Conservation (phyloP, 2,329 filamentous ascomycete genomes). For the Verticillium dahliae region DNA sequence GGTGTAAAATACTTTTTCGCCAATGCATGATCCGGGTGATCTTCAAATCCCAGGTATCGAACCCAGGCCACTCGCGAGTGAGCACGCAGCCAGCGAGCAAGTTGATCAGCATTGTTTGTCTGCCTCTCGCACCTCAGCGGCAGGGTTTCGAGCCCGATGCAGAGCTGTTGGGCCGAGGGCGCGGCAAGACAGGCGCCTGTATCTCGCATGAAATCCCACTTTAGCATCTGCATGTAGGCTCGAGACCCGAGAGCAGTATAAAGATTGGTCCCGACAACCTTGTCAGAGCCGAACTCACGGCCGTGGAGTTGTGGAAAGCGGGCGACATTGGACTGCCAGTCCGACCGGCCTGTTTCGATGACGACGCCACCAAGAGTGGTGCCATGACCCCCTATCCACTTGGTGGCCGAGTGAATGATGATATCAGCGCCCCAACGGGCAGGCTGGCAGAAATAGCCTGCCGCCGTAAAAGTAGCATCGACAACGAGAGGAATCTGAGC, state of each 20-base stretch:
- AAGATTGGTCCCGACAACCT: slow-evolving; percentile 92
- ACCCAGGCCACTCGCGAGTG: slow-evolving; percentile 88
- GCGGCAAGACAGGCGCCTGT: slow-evolving; percentile 78
- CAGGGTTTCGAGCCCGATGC: slow-evolving; percentile 85
- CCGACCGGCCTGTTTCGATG: slow-evolving; percentile 84
- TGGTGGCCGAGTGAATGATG: slow-evolving; percentile 88
- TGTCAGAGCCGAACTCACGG: slow-evolving; percentile 84
- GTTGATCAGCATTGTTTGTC: slow-evolving; percentile 70
- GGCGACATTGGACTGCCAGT: slow-evolving; percentile 78
- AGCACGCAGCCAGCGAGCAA: slow-evolving; percentile 78
- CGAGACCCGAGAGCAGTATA: slow-evolving; percentile 75
- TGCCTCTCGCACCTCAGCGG: slow-evolving; percentile 82
- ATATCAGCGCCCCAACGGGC: slow-evolving; percentile 92
- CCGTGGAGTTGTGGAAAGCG: slow-evolving; percentile 93
- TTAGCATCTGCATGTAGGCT: slow-evolving; percentile 72
- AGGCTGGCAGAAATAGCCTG: slow-evolving; percentile 79
- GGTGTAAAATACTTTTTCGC: slow-evolving; percentile 77
- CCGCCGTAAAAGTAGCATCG: slow-evolving; percentile 93
- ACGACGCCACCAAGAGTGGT: slow-evolving; percentile 85
- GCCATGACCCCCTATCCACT: slow-evolving; percentile 95
- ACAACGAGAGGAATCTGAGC: slow-evolving; percentile 61
- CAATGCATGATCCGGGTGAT: slow-evolving; percentile 69
- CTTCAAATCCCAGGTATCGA: slow-evolving; percentile 82
- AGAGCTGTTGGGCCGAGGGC: slow-evolving; percentile 85
- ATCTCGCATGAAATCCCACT: slow-evolving; percentile 66